These are phyloP conservation scores for Aphanomyces invadans DNA, from an alignment of 352 stramenopile genomes.

Conservation along the genomic window DNA sequence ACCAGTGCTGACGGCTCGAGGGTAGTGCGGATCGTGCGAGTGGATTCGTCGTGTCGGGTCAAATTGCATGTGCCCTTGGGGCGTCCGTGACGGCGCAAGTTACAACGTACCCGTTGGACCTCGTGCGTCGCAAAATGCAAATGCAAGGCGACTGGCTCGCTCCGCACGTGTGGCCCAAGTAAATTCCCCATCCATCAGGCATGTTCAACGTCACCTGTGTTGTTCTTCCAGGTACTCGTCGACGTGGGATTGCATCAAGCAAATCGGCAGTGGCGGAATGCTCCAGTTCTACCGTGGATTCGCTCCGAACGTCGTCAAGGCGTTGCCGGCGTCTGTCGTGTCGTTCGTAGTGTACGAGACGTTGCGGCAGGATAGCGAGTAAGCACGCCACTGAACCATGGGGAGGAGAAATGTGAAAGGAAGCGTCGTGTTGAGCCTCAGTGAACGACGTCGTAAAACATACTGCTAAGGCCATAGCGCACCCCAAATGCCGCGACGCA, in stretches of 20 bases:
- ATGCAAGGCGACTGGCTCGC: slow-evolving; percentile 61
- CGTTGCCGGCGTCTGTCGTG: slow-evolving; percentile 58
- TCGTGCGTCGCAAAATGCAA: slow-evolving; percentile 72
- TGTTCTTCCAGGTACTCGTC: slow-evolving; percentile 42
- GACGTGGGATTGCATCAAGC: slow-evolving; percentile 60
- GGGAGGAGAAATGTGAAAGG: too few species aligned
- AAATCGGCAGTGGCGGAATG: slow-evolving; percentile 34
- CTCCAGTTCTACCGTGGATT: slow-evolving; percentile 59
- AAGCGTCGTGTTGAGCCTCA: too few species aligned
- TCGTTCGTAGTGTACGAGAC: slow-evolving; percentile 80
- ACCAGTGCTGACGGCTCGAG: too few species aligned
- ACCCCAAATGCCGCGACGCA: slow-evolving; percentile 76
- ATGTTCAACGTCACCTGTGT: neutral
- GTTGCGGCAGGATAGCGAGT: slow-evolving; percentile 34
- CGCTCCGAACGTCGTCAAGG: slow-evolving; percentile 64
- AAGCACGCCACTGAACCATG: too few species aligned
- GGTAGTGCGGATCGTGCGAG: neutral
- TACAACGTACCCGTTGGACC: slow-evolving; percentile 72
- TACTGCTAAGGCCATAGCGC: slow-evolving; percentile 74
- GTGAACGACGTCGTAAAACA: slow-evolving; percentile 84
- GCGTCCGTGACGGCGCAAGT: slow-evolving; percentile 64
- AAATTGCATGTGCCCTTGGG: slow-evolving; percentile 67
- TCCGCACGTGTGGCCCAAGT: slow-evolving; percentile 48
- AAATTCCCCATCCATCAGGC: neutral
- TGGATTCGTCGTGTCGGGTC: slow-evolving; percentile 58